Evolutionary conservation across 1,284 basidiomycete species (phyloP).

Genomic region (Ganoderma multipileum): DNA sequence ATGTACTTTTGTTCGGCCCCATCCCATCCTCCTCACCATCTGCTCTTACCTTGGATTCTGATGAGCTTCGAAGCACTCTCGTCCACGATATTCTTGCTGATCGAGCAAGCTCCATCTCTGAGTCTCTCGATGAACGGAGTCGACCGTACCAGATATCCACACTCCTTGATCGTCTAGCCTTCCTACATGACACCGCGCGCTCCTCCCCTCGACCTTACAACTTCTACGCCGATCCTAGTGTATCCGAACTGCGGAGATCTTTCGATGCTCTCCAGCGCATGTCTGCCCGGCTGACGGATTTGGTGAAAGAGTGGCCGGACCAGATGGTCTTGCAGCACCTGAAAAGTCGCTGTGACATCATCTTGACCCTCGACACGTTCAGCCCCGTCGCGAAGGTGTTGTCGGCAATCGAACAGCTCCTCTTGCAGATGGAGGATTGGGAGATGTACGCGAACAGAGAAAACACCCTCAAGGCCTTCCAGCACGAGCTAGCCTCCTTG

Average conservation of each 20-base stretch:
- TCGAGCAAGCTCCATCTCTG: conserved; percentile 41
- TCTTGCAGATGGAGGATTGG: conserved; percentile 95
- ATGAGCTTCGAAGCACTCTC: conserved; percentile 32
- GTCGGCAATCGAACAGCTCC: conserved; percentile 85
- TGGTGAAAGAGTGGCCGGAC: conserved; percentile 92
- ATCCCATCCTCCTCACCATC: neutral
- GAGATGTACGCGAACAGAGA: conserved; percentile 91
- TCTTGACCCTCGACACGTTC: conserved; percentile 70
- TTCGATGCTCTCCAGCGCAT: conserved; percentile 60
- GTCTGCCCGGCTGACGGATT: conserved; percentile 55
- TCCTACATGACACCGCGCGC: conserved; percentile 38
- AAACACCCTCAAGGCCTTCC: conserved; percentile 80
- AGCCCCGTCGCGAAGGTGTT: conserved; percentile 88
- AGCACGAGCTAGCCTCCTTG: conserved; percentile 71
- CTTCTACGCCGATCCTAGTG: conserved; percentile 84
- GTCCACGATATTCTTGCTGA: conserved; percentile 37
- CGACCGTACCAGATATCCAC: conserved; percentile 55
- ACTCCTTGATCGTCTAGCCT: conserved; percentile 45
- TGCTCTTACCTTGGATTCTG: conserved; percentile 6
- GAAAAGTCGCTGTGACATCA: conserved; percentile 73
- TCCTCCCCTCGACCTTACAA: conserved; percentile 53
- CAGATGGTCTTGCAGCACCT: conserved; percentile 96
- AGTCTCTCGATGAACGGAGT: conserved; percentile 55
- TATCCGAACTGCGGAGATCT: conserved; percentile 72
- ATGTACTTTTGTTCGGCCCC: conserved; percentile 41